A percentile compares a stretch with the other conserved stretches of the same genome.
Evolutionary conservation across 2,329 filamentous ascomycete species (phyloP).

Genomic region (Colletotrichum tabaci): DNA sequence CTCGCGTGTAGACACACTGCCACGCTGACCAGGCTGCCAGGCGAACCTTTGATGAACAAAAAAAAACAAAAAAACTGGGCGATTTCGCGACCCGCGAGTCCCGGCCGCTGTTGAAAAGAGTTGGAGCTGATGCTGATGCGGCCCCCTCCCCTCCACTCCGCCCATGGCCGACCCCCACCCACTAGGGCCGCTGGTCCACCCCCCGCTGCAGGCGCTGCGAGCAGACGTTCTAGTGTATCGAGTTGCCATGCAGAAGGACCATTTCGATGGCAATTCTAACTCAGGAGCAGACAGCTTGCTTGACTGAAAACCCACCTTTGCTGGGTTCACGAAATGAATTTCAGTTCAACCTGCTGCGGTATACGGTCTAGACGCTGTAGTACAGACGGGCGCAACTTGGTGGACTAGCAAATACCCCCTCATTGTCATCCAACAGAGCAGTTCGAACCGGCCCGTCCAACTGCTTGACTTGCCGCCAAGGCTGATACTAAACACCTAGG

Average conservation of each 20-base stretch:
- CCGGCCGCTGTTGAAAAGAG: conserved; percentile 6
- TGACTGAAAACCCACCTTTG: not conserved
- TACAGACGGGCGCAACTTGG: not conserved
- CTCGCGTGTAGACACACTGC: not conserved
- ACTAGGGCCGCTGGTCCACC: not conserved
- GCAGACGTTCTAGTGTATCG: not conserved
- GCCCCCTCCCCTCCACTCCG: not conserved
- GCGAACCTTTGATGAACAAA: conserved; percentile 3
- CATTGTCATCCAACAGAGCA: not conserved
- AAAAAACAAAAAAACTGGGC: not conserved
- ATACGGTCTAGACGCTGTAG: not conserved
- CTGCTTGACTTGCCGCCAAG: conserved; percentile 4
- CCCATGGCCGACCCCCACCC: conserved; percentile 5
- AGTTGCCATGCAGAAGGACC: not conserved
- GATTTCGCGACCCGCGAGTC: conserved; percentile 1
- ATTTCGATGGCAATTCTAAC: not conserved
- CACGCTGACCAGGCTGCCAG: conserved; percentile 2
- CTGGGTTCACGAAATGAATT: not conserved
- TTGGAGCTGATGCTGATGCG: conserved; percentile 18
- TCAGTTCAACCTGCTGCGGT: not conserved
- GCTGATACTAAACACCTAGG: not conserved
- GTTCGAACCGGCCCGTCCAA: conserved; percentile 3
- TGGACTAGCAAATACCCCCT: not conserved
- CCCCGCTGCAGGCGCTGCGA: not conserved
- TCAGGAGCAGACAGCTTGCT: not conserved